Evolutionary conservation across 805 yeast species (phyloP).

Genomic region (Ogataea methanolica): DNA sequence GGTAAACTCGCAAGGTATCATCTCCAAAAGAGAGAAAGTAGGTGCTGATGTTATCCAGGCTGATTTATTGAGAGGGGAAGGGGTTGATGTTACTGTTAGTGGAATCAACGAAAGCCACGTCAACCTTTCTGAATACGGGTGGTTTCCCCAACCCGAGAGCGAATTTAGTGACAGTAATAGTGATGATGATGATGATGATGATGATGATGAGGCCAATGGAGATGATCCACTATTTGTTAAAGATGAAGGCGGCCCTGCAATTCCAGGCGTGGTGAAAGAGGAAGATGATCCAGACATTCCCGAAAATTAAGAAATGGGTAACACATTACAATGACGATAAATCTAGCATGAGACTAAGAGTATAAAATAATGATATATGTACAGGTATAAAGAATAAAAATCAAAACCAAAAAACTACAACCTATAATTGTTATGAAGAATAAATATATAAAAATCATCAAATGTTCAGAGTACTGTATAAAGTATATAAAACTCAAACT

Average conservation of each 20-base stretch:
- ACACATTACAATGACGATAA: too few relatives aligned
- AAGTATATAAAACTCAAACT: too few relatives aligned
- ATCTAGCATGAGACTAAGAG: too few relatives aligned
- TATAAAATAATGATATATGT: too few relatives aligned
- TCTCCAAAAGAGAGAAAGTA: conserved; percentile 46
- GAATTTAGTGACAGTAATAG: conserved; percentile 8
- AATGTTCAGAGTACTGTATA: too few relatives aligned
- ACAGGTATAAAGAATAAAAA: too few relatives aligned
- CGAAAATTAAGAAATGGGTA: too few relatives aligned
- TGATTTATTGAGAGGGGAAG: conserved; percentile 41
- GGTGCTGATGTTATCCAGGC: conserved; percentile 45
- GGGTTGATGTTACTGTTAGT: conserved; percentile 34
- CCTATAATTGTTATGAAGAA: too few relatives aligned
- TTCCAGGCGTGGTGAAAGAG: too few relatives aligned
- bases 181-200: conserved; percentile 3
- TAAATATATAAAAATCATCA: too few relatives aligned
- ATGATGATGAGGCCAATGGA: neutral
- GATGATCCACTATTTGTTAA: neutral
- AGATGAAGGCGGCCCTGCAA: neutral
- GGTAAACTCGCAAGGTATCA: conserved; percentile 55
- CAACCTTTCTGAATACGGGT: conserved; percentile 47
- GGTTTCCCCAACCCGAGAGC: conserved; percentile 56
- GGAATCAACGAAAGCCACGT: conserved; percentile 31
- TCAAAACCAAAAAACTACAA: too few relatives aligned
- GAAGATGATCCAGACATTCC: too few relatives aligned